These are phyloP conservation scores for Eucalyptus marginata DNA, from an alignment of 345 rosid species.

Conservation along the genomic window DNA sequence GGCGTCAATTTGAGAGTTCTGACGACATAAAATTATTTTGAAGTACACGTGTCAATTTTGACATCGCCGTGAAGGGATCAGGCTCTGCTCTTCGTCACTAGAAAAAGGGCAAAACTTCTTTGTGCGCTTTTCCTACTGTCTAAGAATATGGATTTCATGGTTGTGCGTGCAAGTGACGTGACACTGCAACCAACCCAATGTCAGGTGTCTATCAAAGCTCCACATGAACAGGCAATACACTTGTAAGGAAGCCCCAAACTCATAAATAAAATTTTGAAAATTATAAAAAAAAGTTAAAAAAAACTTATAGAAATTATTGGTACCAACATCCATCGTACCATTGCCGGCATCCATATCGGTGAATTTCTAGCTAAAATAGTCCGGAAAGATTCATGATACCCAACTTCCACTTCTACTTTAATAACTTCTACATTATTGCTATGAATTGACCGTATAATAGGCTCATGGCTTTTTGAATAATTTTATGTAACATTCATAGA, in stretches of 20 bases:
- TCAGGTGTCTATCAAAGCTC: neutral
- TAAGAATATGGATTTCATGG: neutral
- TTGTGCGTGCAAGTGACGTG: neutral
- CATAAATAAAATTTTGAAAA: neutral
- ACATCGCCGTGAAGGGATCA: neutral
- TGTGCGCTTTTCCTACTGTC: neutral
- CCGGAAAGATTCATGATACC: accelerated
- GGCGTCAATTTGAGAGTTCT: neutral
- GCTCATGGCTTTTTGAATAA: neutral
- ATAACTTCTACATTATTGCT: no score
- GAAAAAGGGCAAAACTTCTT: neutral
- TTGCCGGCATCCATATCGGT: accelerated
- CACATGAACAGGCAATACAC: neutral
- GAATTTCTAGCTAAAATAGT: accelerated
- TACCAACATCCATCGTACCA: accelerated
- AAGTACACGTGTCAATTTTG: neutral
- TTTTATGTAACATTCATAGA: neutral
- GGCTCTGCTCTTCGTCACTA: neutral
- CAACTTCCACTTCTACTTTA: no score
- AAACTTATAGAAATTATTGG: neutral
- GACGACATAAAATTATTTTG: no score
- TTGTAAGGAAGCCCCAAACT: neutral
- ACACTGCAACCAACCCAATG: neutral
- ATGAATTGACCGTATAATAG: accelerated
- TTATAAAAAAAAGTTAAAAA: no score